A percentile compares a stretch with the other conserved stretches of the same genome.
Conservation (phyloP, 2,329 filamentous ascomycete genomes). For the Akanthomyces muscarius region DNA sequence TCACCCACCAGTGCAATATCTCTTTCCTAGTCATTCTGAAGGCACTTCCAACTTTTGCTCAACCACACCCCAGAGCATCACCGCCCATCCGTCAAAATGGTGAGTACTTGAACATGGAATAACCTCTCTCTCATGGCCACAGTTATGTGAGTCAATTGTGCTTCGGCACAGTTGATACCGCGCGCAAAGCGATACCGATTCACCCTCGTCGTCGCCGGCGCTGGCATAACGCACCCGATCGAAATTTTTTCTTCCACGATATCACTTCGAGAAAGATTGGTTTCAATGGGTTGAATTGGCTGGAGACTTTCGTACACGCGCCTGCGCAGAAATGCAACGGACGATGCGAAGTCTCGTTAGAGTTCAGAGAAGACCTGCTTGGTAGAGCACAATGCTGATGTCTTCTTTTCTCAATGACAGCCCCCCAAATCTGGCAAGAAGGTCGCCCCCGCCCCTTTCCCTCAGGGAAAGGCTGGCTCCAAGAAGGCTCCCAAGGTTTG, state of each 20-base stretch:
- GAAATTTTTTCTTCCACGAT: constrained; percentile 20
- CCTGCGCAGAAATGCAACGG: constrained; percentile 52
- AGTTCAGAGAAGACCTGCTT: constrained; percentile 78
- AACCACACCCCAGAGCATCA: constrained; percentile 28
- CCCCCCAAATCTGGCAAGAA: constrained; percentile 98
- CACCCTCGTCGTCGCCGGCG: constrained; percentile 14
- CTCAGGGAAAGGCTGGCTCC: constrained; percentile 80
- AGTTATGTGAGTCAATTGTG: constrained; percentile 35
- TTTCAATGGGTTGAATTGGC: constrained; percentile 52
- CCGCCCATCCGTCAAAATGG: constrained; percentile 39
- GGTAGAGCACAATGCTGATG: constrained; percentile 76
- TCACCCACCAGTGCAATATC: constrained; percentile 32
- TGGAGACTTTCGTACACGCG: constrained; percentile 47
- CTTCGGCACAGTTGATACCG: constrained; percentile 31
- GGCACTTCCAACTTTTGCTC: constrained; percentile 30
- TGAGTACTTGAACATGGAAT: constrained; percentile 31
- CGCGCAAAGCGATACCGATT: constrained; percentile 25
- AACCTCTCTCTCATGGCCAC: constrained; percentile 37
- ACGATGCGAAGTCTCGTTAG: constrained; percentile 66
- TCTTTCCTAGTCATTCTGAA: constrained; percentile 28
- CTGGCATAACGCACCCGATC: constrained; percentile 30
- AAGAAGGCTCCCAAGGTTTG: constrained; percentile 98
- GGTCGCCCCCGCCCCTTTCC: constrained; percentile 94
- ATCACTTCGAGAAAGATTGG: constrained; percentile 8
- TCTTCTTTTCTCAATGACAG: constrained; percentile 99